phyloP scores from a whole-genome alignment of 2,329 filamentous ascomycete species.

The Teratosphaeria gauchensis region DNA sequence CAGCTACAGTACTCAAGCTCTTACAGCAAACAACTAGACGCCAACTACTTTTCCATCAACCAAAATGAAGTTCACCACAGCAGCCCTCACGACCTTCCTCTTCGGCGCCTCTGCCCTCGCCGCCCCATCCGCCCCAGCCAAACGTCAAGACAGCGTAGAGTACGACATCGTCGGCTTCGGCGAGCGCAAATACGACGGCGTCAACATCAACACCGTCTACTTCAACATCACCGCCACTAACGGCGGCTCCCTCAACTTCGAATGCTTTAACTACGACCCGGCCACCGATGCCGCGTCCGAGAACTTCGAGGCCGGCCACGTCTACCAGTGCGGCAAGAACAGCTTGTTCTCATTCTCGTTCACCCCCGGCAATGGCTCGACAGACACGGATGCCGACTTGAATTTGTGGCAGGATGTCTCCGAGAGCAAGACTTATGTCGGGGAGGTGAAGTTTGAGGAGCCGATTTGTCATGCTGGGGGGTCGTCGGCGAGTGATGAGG shows the following conservation, averaged over 20 bases:
- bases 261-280: constrained; percentile 6
- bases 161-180: constrained; percentile 10
- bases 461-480: neutral
- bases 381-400: constrained; percentile 3
- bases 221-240: constrained; percentile 11
- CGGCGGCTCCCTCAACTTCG: constrained; percentile 7
- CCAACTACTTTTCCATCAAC: neutral
- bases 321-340: constrained; percentile 8
- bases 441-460: neutral
- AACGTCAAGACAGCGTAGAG: neutral
- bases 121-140: neutral
- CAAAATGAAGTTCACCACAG: constrained; percentile 11
- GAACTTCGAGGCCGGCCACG: constrained; percentile 4
- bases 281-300: neutral
- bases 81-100: constrained; percentile 8
- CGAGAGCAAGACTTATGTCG: neutral
- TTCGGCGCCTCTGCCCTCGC: constrained; percentile 3
- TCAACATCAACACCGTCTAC: constrained; percentile 5
- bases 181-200: constrained; percentile 6
- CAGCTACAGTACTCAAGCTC: neutral
- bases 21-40: neutral
- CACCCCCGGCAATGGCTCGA: neutral
- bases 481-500: neutral
- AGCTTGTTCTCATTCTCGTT: constrained; percentile 6
- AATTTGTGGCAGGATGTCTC: constrained; percentile 7